Percentiles rank a stretch among this genome's conserved stretches.
These are phyloP conservation scores for Curvularia sp. DNA, from an alignment of 2,329 filamentous ascomycete genomes.

Conservation along the genomic window DNA sequence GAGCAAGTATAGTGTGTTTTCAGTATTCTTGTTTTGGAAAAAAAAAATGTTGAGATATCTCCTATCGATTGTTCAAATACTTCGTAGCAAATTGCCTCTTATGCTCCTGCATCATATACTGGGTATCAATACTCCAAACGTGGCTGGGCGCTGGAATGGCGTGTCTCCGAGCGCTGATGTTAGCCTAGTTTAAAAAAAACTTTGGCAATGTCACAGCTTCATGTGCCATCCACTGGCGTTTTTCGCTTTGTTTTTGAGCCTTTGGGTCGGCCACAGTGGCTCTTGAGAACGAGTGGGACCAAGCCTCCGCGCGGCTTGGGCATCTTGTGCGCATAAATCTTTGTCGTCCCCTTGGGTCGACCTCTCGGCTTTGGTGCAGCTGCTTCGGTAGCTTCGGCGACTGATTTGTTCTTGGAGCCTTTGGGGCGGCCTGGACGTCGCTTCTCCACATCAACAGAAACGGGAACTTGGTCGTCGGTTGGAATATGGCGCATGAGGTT, in stretches of 20 bases:
- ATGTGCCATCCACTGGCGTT: constrained; percentile 1
- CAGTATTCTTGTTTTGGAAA: neutral
- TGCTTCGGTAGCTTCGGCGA: neutral
- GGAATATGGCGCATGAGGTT: constrained; percentile 12
- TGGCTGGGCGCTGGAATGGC: neutral
- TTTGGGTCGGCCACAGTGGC: constrained; percentile 24
- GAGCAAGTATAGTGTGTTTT: neutral
- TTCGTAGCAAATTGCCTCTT: neutral
- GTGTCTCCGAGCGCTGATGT: neutral
- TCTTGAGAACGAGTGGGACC: neutral
- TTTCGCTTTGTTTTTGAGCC: constrained; percentile 25
- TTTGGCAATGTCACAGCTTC: neutral
- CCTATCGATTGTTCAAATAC: neutral
- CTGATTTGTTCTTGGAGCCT: neutral
- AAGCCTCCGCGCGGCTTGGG: constrained; percentile 11
- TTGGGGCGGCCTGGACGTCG: neutral
- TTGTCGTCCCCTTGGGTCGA: constrained; percentile 1
- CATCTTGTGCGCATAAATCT: neutral
- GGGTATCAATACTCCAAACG: neutral
- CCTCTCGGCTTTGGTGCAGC: constrained; percentile 4
- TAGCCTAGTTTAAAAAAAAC: neutral
- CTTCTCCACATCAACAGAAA: neutral
- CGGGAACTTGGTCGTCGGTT: neutral
- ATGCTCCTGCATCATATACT: neutral
- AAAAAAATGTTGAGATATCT: neutral